Evolutionary conservation across 805 yeast species (phyloP), one percentile per base, ranked within the genome.

Genomic region (Saccharomycopsis javanensis): DNA sequence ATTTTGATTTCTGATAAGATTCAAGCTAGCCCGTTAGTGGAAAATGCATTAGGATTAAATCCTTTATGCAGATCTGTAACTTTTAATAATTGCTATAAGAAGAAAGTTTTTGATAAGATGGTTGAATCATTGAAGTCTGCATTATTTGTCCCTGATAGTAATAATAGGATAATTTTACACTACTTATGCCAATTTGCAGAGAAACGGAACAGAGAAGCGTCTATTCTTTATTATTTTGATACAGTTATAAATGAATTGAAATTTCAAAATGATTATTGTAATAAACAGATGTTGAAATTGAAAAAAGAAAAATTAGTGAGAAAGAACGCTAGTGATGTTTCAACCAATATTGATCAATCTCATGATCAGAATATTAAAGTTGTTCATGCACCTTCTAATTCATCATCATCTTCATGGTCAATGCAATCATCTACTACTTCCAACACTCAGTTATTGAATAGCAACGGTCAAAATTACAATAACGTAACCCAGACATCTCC

Each of bases 141-240:
- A 66, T 70, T 86, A 37, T 81, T 84, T 54, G 82, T 83, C 54
- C 86, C 91, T 4, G 95, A 86, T 68, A 74, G 75, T 31, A 81
- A 80, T 64, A 87, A 88, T 15, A 73, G 90, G 61, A 80, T 89
- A 1, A 90, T 91, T 2, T 67, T 86, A 59, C 95, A 86, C 69
- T 85, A 86, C 64, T 67, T 86, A 37, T 76, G 77, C 63, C 84
- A 79, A 56, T 62, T 81, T 72, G 68, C 80, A 65, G 69, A 82
- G 54, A 72, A 74, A 69, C 61, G 77, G 68, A 68, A 79, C 60
- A 73, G 81, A 67, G 68, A 75, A 73, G 58, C 76, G 67, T 67
- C 80, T 64, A 71, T 85, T 27, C 68, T 72, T 58, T 83, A 82
- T 62, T 86, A 86, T 63, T 68, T 85, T 58, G 76, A 75, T 51